Conservation (phyloP, 768 basidiomycete genomes). For the Boletus rubescentipes region DNA sequence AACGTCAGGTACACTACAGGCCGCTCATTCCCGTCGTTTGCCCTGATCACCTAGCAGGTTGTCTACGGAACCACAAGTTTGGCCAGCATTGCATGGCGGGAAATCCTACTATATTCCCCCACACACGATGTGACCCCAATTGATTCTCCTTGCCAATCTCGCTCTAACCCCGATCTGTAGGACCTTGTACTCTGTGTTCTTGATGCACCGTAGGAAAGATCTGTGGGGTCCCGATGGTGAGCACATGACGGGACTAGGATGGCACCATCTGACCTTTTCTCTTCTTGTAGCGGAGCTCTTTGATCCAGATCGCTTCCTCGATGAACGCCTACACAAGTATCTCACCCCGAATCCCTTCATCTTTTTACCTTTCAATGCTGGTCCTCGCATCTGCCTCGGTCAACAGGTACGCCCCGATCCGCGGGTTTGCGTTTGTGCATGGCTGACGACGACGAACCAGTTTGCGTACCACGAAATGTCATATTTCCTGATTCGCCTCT, state of each 20-base stretch:
- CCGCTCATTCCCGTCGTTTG: too few relatives aligned
- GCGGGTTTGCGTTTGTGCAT: not conserved
- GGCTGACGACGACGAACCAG: slow-evolving; percentile 21
- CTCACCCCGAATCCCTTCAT: slow-evolving; percentile 63
- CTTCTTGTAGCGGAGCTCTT: slow-evolving; percentile 37
- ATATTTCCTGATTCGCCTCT: slow-evolving; percentile 51
- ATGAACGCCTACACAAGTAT: slow-evolving; percentile 52
- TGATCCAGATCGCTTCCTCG: slow-evolving; percentile 67
- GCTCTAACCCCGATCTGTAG: slow-evolving; percentile 4
- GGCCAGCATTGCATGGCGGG: slow-evolving; percentile 27
- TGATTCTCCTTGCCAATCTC: not conserved
- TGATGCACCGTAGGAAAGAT: slow-evolving; percentile 40
- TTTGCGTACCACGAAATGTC: slow-evolving; percentile 58
- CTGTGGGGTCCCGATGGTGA: slow-evolving; percentile 39
- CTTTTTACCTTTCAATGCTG: slow-evolving; percentile 68
- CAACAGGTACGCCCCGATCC: slow-evolving; percentile 34
- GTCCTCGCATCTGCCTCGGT: slow-evolving; percentile 63
- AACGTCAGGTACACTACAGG: slow-evolving; percentile 19
- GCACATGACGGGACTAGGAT: not conserved
- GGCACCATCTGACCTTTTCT: not conserved
- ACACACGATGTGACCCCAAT: slow-evolving; percentile 21
- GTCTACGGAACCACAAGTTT: slow-evolving; percentile 15
- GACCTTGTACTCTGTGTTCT: slow-evolving; percentile 23
- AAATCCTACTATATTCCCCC: slow-evolving; percentile 57
- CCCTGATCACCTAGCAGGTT: slow-evolving; percentile 15